Evolutionary conservation across 1,284 basidiomycete species (phyloP), one percentile per base, ranked within the genome.

Genomic region (Ceratobasidium sp.): DNA sequence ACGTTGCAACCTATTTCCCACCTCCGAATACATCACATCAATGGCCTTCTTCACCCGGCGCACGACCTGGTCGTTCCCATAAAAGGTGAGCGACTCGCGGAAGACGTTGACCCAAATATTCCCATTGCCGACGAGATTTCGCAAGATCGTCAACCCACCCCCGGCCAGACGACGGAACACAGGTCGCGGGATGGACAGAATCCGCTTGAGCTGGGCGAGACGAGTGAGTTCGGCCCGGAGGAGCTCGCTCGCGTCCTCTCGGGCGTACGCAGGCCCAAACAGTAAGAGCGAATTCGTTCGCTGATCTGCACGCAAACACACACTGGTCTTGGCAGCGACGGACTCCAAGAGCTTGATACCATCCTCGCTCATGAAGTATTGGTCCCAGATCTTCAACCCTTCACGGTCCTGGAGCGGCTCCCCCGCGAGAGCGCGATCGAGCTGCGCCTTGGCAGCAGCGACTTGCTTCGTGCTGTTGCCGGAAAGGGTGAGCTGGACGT

Each of bases 401-500:
- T 73, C 41, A 13, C 7, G 3, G 18, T 43, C 41, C 9, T 9
- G 21, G 8, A 73, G 43, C 2, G 61, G 54, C 18, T 72, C 62
- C 6, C 72, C 72, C 13, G 44, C 54, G n/a, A 73, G 52, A 11
- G 63, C 52, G 18, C 54, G 50, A 23, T 73, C 72, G 49, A 73
- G 50, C 26, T 59, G 63, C 18, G 63, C 26, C 43, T 73, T 73
- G 52, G 61, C 46, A 7, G 30, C 13, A 1, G 46, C 72, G 28
- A 73, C 32, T 3, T 52, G 46, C 43, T 50, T 50, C 55, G 57
- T 59, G 21, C 69, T 54, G 52, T 66, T 57, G n/a, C 63, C 63
- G 0, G 62, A 41, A 13, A 73, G 43, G 23, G 23, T 21, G 23
- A 73, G 43, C 28, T 67, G 52, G 9, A 73, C 55, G 30, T 21